These are phyloP conservation scores for Lactarius pseudohatsudake DNA, from an alignment of 768 basidiomycete species.

Conservation along the genomic window DNA sequence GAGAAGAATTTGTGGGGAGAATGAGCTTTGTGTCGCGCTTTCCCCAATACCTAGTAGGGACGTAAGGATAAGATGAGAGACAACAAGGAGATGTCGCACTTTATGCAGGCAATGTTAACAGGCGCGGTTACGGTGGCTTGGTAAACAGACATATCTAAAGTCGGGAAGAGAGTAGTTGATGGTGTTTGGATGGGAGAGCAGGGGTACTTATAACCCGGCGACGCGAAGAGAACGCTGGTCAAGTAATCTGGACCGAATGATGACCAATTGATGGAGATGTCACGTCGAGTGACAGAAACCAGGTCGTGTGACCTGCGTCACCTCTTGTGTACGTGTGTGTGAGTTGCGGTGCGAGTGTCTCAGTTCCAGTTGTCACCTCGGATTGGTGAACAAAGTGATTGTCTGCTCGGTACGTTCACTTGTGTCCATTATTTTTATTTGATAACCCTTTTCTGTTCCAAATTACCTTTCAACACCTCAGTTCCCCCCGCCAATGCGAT, in stretches of 20 bases:
- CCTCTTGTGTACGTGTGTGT: neutral
- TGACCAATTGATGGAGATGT: slow-evolving; percentile 11
- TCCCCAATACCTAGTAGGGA: slow-evolving; percentile 87
- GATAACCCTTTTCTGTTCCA: slow-evolving; percentile 9
- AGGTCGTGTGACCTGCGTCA: neutral
- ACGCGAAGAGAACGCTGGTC: slow-evolving; percentile 31
- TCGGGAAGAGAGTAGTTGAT: slow-evolving; percentile 12
- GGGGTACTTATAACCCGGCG: slow-evolving; percentile 22
- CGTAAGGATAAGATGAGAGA: neutral
- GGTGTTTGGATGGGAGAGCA: neutral
- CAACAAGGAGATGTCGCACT: slow-evolving; percentile 49
- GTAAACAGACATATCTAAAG: slow-evolving; percentile 54
- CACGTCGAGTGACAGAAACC: neutral
- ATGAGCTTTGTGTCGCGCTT: slow-evolving; percentile 96
- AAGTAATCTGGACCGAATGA: slow-evolving; percentile 16
- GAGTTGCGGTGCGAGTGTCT: neutral
- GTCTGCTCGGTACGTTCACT: slow-evolving; percentile 13
- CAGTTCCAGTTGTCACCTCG: neutral
- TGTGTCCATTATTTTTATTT: neutral
- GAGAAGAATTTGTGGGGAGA: slow-evolving; percentile 94
- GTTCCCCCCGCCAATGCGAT: slow-evolving; percentile 49
- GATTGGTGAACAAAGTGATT: neutral
- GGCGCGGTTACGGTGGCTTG: slow-evolving; percentile 91
- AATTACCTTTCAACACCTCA: slow-evolving; percentile 26
- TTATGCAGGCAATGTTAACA: slow-evolving; percentile 98